A percentile compares a stretch with the other conserved stretches of the same genome.
Conservation (phyloP, 106 monocot genomes). For the Apostasia shenzhenica region DNA sequence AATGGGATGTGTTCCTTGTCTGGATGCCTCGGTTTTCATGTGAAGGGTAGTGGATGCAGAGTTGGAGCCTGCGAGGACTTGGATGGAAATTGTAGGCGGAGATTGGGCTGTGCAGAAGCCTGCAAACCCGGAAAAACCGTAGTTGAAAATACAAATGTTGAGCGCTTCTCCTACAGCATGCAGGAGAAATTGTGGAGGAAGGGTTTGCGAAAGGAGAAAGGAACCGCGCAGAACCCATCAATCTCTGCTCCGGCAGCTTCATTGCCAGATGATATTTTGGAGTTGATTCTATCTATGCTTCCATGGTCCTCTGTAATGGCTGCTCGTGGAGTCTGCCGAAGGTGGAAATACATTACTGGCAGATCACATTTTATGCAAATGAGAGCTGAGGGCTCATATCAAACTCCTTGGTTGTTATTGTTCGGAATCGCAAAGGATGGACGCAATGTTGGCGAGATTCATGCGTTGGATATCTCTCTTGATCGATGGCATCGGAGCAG, state of each 20-base stretch:
- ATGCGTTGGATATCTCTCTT: slow-evolving; percentile 50
- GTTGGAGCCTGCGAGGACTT: slow-evolving; percentile 67
- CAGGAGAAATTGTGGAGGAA: slow-evolving; percentile 33
- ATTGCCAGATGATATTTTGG: slow-evolving; percentile 74
- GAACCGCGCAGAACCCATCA: neutral
- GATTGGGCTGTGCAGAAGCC: slow-evolving; percentile 18
- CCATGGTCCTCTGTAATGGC: slow-evolving; percentile 41
- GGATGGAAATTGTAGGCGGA: slow-evolving; percentile 18
- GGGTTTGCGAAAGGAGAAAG: slow-evolving; percentile 28
- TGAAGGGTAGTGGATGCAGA: slow-evolving; percentile 50
- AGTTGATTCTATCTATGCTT: slow-evolving; percentile 60
- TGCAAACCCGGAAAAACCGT: slow-evolving; percentile 11
- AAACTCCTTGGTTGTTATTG: slow-evolving; percentile 70
- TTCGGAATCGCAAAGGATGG: slow-evolving; percentile 42
- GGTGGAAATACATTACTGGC: slow-evolving; percentile 54
- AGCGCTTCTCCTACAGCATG: slow-evolving; percentile 31
- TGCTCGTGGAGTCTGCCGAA: slow-evolving; percentile 63
- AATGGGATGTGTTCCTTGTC: slow-evolving; percentile 8
- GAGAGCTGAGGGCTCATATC: slow-evolving; percentile 19
- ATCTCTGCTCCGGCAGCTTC: slow-evolving; percentile 10
- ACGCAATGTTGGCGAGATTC: slow-evolving; percentile 33
- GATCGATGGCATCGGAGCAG: slow-evolving; percentile 52
- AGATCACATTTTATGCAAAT: slow-evolving; percentile 44
- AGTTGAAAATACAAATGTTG: slow-evolving; percentile 16
- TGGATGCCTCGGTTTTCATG: slow-evolving; percentile 30